phyloP scores from a whole-genome alignment of 768 basidiomycete species.

The Paxillus rubicundulus region DNA sequence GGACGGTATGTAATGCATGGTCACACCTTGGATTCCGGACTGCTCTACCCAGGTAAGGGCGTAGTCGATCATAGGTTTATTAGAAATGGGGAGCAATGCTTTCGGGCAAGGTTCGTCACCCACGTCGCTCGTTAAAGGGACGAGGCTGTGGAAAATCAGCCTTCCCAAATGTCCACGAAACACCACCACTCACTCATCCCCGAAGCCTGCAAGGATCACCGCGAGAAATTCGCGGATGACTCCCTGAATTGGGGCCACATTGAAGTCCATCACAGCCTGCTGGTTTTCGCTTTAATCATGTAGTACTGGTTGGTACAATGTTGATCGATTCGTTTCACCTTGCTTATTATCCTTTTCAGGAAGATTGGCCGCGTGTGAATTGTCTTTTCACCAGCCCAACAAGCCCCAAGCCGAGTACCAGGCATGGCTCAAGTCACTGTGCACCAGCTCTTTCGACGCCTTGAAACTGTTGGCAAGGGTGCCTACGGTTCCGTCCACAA shows the following conservation, averaged over 20 bases:
- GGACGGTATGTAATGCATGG: neutral
- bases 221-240: constrained; percentile 80
- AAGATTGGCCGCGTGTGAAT: too few relatives aligned
- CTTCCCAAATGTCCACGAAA: neutral
- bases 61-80: constrained; percentile 84
- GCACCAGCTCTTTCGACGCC: constrained; percentile 78
- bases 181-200: constrained; percentile 66
- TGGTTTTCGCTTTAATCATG: too few relatives aligned
- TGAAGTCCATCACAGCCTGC: constrained; percentile 55
- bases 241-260: constrained; percentile 49
- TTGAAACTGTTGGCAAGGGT: constrained; percentile 91
- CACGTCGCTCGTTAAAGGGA: constrained; percentile 71
- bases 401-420: too few relatives aligned
- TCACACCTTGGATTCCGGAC: constrained; percentile 76
- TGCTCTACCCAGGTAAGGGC: constrained; percentile 83
- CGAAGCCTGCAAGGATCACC: constrained; percentile 86
- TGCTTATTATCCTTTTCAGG: too few relatives aligned
- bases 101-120: constrained; percentile 85
- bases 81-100: constrained; percentile 82
- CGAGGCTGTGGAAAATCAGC: constrained; percentile 47
- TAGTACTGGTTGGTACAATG: too few relatives aligned
- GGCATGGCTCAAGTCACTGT: constrained; percentile 55
- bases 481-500: constrained; percentile 96
- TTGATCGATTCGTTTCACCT: too few relatives aligned
- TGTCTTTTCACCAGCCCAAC: too few relatives aligned